phyloP scores from a whole-genome alignment of 441 rosid species.

The Rhodomyrtus psidioides region DNA sequence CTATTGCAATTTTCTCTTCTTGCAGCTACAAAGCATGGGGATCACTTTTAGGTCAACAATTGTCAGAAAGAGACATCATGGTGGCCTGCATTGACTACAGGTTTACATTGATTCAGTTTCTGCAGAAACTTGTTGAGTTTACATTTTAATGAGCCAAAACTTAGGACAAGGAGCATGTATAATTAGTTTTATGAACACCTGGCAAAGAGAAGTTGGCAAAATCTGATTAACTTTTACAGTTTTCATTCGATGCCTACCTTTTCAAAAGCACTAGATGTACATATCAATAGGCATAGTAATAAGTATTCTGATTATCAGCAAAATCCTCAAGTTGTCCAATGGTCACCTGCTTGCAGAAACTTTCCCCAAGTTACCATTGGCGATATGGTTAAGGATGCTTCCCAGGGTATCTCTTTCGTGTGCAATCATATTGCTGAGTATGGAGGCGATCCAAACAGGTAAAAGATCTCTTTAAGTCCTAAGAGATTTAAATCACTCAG shows the following conservation, averaged over 20 bases:
- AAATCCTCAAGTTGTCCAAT: background rate
- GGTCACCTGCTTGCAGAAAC: slow-evolving; percentile 48
- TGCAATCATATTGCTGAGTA: slow-evolving; percentile 74
- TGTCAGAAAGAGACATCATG: slow-evolving; percentile 9
- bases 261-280: background rate
- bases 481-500: background rate
- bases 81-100: slow-evolving; percentile 14
- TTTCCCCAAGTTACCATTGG: slow-evolving; percentile 92
- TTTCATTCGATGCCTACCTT: background rate
- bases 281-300: background rate
- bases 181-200: background rate
- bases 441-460: slow-evolving; percentile 96
- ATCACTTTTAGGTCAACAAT: slow-evolving; percentile 14
- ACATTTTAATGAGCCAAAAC: background rate
- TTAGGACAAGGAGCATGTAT: background rate
- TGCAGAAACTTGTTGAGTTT: background rate
- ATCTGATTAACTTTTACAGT: background rate
- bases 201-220: background rate
- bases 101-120: background rate
- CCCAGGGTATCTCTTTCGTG: slow-evolving; percentile 79
- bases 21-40: slow-evolving; percentile 16
- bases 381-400: slow-evolving; percentile 90
- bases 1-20: background rate
- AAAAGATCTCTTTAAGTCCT: background rate
- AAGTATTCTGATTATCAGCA: background rate